Percentiles rank a stretch among this genome's conserved stretches.
These are phyloP conservation scores for Eutrema yunnanense DNA, from an alignment of 345 rosid species.

Conservation along the genomic window DNA sequence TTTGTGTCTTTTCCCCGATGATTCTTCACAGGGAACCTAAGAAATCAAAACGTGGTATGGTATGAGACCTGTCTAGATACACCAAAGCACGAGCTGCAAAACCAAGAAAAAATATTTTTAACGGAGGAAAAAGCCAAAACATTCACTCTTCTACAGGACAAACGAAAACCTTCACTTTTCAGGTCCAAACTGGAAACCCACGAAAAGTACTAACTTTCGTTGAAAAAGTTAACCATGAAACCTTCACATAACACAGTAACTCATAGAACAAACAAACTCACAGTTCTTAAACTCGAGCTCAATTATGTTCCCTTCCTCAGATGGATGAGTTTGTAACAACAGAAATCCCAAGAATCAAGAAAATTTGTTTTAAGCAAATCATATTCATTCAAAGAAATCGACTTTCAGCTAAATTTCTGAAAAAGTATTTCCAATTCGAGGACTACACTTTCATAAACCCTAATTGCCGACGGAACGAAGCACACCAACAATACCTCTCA, in stretches of 20 bases:
- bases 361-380: neutral
- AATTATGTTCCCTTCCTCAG: neutral
- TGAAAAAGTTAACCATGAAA: neutral
- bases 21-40: conserved; percentile 3
- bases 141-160: neutral
- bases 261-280: neutral
- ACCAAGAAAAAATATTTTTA: neutral
- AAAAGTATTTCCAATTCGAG: neutral
- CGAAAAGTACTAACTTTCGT: neutral
- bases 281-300: conserved; percentile 4
- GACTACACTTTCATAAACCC: conserved; percentile 11
- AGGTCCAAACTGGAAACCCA: neutral
- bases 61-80: neutral
- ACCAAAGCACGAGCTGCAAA: conserved; percentile 24
- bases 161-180: neutral
- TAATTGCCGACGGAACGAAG: neutral
- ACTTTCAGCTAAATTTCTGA: neutral
- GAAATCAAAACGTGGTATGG: conserved; percentile 12
- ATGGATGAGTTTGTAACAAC: neutral
- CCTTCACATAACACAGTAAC: neutral
- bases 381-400: neutral
- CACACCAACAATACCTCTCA: conserved; percentile 1
- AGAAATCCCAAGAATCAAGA: neutral
- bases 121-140: neutral
- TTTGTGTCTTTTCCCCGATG: conserved; percentile 13